Base-by-base conservation (phyloP, 1,139 yeast species). In the Candida anutae region DNA sequence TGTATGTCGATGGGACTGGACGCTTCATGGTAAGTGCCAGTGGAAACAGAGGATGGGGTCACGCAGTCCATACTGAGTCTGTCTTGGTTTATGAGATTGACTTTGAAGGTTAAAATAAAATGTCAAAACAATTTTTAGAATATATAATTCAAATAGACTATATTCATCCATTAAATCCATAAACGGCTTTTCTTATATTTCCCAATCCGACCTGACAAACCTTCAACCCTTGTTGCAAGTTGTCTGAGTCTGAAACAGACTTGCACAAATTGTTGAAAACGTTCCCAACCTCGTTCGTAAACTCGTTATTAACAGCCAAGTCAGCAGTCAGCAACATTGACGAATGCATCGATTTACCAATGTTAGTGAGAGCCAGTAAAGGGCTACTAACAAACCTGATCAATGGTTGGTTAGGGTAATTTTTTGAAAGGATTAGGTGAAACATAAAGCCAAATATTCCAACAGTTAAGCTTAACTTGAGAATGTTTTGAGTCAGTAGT, bases 31-130 rank as follows among this genome's bases (percentile, higher is more conserved):
- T 88, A 10, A 80, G 95, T 46, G 79, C 97, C 1, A 82, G 95
- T 53, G 98, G 98, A 5, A 84, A 82, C 41, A 70, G 97, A 46
- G 98, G 98, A 4, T 88, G 96, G 96, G 72, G 71, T 1, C 90
- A 81, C 45, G 83, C 94, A 3, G 58, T 63, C 19, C 71, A 77
- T 23, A 81, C 94, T 1, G 98, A 90, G 37, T 71, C 78, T 16
- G 82, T 83, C 5, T 67, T 87, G 43, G 65, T 87, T 23, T 88
- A 87, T 50, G 94, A 87, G 47, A 77, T 88, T 23, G 69, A 64
- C 30, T 57, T 55, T 36, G 60, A 50, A 27, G 42, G 35, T 13
- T 30, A 32, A 34, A 26, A 22, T 15, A 13, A 14, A 28, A n/a
- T n/a, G n/a, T n/a, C n/a, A n/a, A n/a, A n/a, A n/a, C 18, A 10